Conservation (phyloP, 768 basidiomycete species). For the Lactifluus pinguis region DNA sequence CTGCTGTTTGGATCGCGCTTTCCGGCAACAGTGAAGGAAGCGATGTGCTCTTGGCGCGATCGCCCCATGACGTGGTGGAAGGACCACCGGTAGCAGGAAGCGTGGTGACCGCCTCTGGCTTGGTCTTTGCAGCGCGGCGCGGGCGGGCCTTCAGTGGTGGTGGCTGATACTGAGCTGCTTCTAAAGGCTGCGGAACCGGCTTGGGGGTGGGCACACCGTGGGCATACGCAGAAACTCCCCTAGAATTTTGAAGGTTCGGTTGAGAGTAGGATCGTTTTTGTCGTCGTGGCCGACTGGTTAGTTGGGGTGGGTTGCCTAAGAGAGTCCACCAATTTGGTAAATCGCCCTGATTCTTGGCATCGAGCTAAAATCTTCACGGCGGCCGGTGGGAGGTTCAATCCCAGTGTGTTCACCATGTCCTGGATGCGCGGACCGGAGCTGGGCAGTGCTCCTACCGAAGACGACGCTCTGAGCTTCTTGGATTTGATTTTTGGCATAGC, state of each 20-base stretch:
- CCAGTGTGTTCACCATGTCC: background rate
- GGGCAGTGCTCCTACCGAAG: background rate
- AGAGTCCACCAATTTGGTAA: background rate
- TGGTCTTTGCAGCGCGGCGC: background rate
- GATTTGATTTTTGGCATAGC: background rate
- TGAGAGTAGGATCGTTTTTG: background rate
- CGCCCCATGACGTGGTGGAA: background rate
- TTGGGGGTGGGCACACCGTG: background rate
- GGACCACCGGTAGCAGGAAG: background rate
- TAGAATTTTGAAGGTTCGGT: background rate
- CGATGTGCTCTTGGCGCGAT: background rate
- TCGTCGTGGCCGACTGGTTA: background rate
- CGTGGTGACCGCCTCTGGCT: background rate
- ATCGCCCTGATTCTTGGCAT: background rate
- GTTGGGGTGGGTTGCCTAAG: background rate
- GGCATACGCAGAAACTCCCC: background rate
- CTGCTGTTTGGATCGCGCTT: background rate
- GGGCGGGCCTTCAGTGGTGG: background rate
- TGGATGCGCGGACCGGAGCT: background rate
- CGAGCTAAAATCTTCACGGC: background rate
- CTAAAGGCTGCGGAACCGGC: background rate
- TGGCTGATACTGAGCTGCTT: background rate
- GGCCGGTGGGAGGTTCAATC: background rate
- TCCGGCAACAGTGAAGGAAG: background rate
- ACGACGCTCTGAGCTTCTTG: background rate